Percentiles rank a stretch among this genome's conserved stretches.
phyloP scores from a whole-genome alignment of 2,329 filamentous ascomycete species.

The Ambrosiella beaveri region DNA sequence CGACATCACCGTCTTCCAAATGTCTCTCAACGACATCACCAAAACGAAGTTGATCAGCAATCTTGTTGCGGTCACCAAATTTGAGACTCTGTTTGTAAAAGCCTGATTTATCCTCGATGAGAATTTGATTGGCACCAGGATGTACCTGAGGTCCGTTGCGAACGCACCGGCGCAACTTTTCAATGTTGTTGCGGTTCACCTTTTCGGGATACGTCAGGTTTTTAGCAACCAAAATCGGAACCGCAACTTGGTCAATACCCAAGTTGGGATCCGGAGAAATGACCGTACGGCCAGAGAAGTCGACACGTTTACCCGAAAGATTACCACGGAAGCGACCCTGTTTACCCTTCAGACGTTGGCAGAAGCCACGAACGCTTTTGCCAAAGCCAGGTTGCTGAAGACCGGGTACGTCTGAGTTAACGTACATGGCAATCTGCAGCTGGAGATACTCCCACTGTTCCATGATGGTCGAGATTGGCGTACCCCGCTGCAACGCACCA shows the following conservation, averaged over 20 bases:
- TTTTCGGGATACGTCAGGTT: slow-evolving; percentile 91
- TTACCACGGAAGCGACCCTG: slow-evolving; percentile 96
- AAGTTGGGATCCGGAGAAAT: slow-evolving; percentile 95
- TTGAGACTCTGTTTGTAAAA: slow-evolving; percentile 58
- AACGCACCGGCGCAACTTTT: slow-evolving; percentile 60
- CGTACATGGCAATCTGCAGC: slow-evolving; percentile 89
- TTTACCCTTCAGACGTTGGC: slow-evolving; percentile 89
- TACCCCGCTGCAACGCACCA: slow-evolving; percentile 65
- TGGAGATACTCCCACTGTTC: slow-evolving; percentile 98
- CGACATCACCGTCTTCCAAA: slow-evolving; percentile 85
- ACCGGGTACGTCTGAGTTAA: slow-evolving; percentile 90
- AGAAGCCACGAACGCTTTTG: slow-evolving; percentile 83
- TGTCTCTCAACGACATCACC: slow-evolving; percentile 90
- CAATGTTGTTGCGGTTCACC: slow-evolving; percentile 69
- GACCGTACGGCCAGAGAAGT: slow-evolving; percentile 93
- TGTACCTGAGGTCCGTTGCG: slow-evolving; percentile 60
- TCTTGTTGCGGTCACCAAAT: slow-evolving; percentile 51
- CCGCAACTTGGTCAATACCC: slow-evolving; percentile 80
- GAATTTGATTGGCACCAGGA: slow-evolving; percentile 73
- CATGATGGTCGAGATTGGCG: slow-evolving; percentile 77
- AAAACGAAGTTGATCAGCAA: slow-evolving; percentile 57
- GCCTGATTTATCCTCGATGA: slow-evolving; percentile 49
- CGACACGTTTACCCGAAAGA: slow-evolving; percentile 91
- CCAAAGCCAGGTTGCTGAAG: slow-evolving; percentile 76
- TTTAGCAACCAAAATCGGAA: slow-evolving; percentile 81